These are phyloP conservation scores for Tetraselmis striata DNA, from an alignment of 139 green algal genomes.

Conservation along the genomic window DNA sequence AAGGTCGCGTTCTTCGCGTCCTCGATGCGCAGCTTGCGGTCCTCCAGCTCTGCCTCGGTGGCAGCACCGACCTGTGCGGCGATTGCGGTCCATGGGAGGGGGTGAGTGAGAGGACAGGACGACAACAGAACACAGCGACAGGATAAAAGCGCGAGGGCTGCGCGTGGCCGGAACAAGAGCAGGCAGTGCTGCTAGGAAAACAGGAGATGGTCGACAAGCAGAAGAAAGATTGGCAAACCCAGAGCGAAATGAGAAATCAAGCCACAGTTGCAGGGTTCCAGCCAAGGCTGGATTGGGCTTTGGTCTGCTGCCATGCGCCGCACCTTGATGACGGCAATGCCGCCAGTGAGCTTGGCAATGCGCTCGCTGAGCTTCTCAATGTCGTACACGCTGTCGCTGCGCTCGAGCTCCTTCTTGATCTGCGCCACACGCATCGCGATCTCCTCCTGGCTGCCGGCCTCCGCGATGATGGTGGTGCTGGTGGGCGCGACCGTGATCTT, in stretches of 20 bases:
- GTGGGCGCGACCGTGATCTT: slow-evolving; percentile 80
- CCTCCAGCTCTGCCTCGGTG: slow-evolving; percentile 97
- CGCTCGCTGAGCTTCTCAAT: slow-evolving; percentile 97
- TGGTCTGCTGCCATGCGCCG: too few relatives aligned
- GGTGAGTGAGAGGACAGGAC: too few relatives aligned
- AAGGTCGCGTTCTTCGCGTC: slow-evolving; percentile 99
- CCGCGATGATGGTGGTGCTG: slow-evolving; percentile 88
- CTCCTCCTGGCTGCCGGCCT: slow-evolving; percentile 90
- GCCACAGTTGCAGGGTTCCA: too few relatives aligned
- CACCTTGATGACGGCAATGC: slow-evolving; percentile 97
- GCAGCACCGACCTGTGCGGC: slow-evolving; percentile 81
- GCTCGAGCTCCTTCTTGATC: slow-evolving; percentile 91
- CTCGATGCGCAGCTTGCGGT: slow-evolving; percentile 98
- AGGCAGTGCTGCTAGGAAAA: too few relatives aligned
- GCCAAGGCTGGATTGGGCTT: too few relatives aligned
- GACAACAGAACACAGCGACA: too few relatives aligned
- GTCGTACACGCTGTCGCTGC: slow-evolving; percentile 96
- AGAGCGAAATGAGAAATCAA: too few relatives aligned
- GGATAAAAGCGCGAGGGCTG: too few relatives aligned
- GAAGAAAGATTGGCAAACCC: too few relatives aligned
- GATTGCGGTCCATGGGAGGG: too few relatives aligned
- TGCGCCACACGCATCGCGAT: slow-evolving; percentile 89
- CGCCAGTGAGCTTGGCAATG: slow-evolving; percentile 96
- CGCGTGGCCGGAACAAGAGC: too few relatives aligned
- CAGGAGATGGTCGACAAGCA: too few relatives aligned